Evolutionary conservation across 2,329 filamentous ascomycete genomes (phyloP).

Genomic region (Penicillium freii): DNA sequence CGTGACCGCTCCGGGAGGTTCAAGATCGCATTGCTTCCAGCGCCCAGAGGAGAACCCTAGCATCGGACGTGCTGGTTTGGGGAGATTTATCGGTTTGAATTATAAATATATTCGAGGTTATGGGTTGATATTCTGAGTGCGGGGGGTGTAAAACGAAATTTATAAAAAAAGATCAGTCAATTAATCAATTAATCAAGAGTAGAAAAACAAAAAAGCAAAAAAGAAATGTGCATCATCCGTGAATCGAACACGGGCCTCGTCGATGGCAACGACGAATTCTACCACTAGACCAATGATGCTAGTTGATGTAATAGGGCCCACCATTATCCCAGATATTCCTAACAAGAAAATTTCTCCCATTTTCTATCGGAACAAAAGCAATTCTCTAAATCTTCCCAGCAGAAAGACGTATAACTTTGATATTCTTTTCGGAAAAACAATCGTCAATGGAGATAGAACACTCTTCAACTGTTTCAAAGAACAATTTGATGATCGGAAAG

Average conservation of each 20-base stretch:
- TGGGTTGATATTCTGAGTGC: not conserved
- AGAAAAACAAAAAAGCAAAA: not conserved
- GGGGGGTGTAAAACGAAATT: not conserved
- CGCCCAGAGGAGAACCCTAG: too few species aligned
- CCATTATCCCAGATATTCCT: not conserved
- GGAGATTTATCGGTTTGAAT: not conserved
- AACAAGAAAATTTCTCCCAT: accelerated
- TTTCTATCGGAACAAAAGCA: not conserved
- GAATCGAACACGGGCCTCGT: slow-evolving; percentile 50
- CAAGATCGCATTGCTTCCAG: not conserved
- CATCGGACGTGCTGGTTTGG: not conserved
- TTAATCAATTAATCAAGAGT: not conserved
- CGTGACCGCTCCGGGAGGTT: not conserved
- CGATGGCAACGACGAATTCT: slow-evolving; percentile 43
- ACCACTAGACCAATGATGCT: slow-evolving; percentile 46
- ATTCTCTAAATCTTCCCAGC: too few species aligned
- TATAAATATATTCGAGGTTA: not conserved
- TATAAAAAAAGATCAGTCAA: not conserved
- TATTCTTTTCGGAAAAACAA: too few species aligned
- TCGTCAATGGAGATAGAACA: accelerated
- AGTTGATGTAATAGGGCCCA: not conserved
- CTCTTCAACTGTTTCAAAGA: not conserved
- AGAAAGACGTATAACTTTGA: not conserved
- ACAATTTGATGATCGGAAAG: not conserved
- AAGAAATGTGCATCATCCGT: slow-evolving; percentile 43